Evolutionary conservation across 129 eudicot genomes (phyloP), one percentile per base, ranked within the genome.

Genomic region (Sambucus nigra): DNA sequence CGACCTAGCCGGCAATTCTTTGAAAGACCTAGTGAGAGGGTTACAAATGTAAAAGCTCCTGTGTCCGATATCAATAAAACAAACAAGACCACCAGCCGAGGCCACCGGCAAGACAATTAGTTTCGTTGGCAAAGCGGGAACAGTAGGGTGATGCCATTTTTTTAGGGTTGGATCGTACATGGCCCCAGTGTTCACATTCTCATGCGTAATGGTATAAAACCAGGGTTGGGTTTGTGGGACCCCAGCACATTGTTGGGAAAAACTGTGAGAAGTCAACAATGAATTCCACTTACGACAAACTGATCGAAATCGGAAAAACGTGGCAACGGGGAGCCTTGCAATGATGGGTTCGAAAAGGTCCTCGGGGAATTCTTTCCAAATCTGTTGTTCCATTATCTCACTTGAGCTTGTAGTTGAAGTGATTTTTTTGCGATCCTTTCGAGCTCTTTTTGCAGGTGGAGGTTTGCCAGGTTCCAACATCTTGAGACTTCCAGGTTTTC

Each of bases 241-340:
- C 69, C 74, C 71, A 40, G 71, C 66, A 68, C 86, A 85, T 45
- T 91, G 84, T 26, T 60, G 69, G 16, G 83, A 76, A 69, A 91
- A 91, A 53, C 94, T 85, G 23, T 56, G 80, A 20, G 94, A 91
- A 45, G 70, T 55, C 14, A 80, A 71, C 60, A 91, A 60, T 20
- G 98, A 81, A 47, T 85, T 77, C 98, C 98, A 91, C 59, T 81
- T 85, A 32, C 80, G 76, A 76, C 95, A 91, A 25, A 91, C 98
- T 0, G 80, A 81, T 32, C 95, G 80, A 69, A 91, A 82, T 45
- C 83, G 86, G 80, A 91, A 91, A 51, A 91, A 91, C 9, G 95
- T 57, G 17, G 94, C 80, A 5, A 81, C 64, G 0, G 98, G 98
- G 25, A 91, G 88, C 63, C 95, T 62, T 8, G 98, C 98, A 44